phyloP scores from a whole-genome alignment of 768 basidiomycete species.

The Boletus eberwhitei region DNA sequence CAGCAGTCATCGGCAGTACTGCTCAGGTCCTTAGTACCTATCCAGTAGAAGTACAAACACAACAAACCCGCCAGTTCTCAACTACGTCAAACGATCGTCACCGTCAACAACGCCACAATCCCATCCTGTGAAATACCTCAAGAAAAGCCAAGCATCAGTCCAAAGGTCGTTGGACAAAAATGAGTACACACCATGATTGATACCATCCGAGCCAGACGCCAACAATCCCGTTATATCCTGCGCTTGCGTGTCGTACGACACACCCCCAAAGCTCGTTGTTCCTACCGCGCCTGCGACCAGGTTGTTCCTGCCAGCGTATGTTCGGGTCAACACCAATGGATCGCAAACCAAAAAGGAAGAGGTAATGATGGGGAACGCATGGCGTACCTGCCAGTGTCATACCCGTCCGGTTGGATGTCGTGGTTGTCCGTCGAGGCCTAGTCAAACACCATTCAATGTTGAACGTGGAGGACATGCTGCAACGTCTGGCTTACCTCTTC shows the following conservation, averaged over 20 bases:
- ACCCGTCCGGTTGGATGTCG: constrained; percentile 45
- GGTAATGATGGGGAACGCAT: neutral
- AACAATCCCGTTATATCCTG: constrained; percentile 53
- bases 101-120: constrained; percentile 51
- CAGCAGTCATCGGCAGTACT: no score
- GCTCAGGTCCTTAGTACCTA: no score
- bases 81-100: constrained; percentile 37
- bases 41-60: neutral
- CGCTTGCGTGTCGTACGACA: constrained; percentile 45
- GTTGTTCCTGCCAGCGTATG: constrained; percentile 27
- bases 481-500: constrained; percentile 35
- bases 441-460: neutral
- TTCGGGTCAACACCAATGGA: neutral
- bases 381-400: constrained; percentile 44
- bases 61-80: neutral
- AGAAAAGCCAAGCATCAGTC: neutral
- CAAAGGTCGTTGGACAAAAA: neutral
- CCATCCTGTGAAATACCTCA: constrained; percentile 55
- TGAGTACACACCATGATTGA: constrained; percentile 47
- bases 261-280: constrained; percentile 37
- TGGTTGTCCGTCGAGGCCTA: constrained; percentile 36
- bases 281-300: constrained; percentile 40
- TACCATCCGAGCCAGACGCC: constrained; percentile 44
- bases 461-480: neutral
- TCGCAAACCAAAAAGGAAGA: neutral